Conservation (phyloP, 345 rosid species). For the Salix viminalis region DNA sequence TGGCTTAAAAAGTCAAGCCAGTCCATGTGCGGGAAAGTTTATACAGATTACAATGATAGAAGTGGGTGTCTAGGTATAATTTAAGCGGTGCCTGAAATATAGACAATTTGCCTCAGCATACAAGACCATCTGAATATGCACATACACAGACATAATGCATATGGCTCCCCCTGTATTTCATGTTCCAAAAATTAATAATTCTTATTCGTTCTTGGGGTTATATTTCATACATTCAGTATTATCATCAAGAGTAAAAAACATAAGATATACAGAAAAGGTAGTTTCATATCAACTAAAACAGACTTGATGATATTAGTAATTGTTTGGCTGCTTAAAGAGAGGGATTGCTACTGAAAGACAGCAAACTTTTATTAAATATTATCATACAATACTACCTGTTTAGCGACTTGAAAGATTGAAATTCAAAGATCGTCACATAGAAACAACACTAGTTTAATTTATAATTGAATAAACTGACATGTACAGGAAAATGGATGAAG, state of each 20-base stretch:
- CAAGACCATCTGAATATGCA: not conserved
- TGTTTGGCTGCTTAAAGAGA: not conserved
- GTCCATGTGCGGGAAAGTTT: not conserved
- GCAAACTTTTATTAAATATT: not conserved
- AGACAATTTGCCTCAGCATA: not conserved
- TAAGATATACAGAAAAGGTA: not conserved
- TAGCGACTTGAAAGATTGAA: not conserved
- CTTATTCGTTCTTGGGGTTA: not conserved
- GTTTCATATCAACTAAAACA: not conserved
- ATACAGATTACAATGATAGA: not conserved
- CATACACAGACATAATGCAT: not conserved
- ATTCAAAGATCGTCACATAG: not conserved
- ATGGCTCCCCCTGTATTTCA: not conserved
- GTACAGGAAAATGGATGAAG: not conserved
- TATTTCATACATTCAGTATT: not conserved
- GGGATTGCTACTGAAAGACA: not conserved
- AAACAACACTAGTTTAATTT: not conserved
- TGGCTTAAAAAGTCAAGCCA: not conserved
- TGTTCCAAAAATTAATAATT: not conserved
- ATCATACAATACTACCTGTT: not conserved
- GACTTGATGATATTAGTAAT: not conserved
- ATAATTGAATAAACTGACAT: not conserved
- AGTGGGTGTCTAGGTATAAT: not conserved
- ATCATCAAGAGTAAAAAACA: not conserved
- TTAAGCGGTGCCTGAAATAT: not conserved